These are phyloP conservation scores for Halenospora varia DNA, from an alignment of 495 filamentous ascomycete species.

Conservation along the genomic window DNA sequence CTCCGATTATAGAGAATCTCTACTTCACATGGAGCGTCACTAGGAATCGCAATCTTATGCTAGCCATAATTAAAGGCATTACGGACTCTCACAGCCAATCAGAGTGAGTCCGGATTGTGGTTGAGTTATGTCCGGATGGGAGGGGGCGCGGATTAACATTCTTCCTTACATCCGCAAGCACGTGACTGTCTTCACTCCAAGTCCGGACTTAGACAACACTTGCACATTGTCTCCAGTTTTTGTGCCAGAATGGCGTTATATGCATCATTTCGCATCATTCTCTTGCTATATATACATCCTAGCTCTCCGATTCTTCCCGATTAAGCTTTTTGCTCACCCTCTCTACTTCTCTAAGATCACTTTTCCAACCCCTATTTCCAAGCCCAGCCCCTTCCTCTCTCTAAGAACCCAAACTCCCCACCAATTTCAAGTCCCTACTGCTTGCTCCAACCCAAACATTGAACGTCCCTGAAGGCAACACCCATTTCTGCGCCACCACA, in stretches of 20 bases:
- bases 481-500: constrained; percentile 75
- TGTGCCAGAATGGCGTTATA: too few relatives aligned
- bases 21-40: not conserved
- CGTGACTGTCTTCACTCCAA: too few relatives aligned
- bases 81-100: not conserved
- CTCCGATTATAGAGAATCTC: too few relatives aligned
- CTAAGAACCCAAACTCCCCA: constrained; percentile 29
- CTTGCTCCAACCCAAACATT: constrained; percentile 58
- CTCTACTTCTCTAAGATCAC: too few relatives aligned
- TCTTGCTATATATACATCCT: too few relatives aligned
- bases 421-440: constrained; percentile 28
- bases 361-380: too few relatives aligned
- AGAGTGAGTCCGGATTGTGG: not conserved
- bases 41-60: not conserved
- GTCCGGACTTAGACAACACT: too few relatives aligned
- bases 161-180: not conserved
- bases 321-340: too few relatives aligned
- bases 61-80: not conserved
- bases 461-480: constrained; percentile 62
- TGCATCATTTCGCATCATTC: too few relatives aligned
- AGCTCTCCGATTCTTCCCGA: too few relatives aligned
- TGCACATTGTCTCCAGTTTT: too few relatives aligned
- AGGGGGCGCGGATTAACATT: not conserved
- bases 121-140: not conserved
- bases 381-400: not conserved